phyloP scores from a whole-genome alignment of 768 basidiomycete genomes.

The Termitomyces sp. region DNA sequence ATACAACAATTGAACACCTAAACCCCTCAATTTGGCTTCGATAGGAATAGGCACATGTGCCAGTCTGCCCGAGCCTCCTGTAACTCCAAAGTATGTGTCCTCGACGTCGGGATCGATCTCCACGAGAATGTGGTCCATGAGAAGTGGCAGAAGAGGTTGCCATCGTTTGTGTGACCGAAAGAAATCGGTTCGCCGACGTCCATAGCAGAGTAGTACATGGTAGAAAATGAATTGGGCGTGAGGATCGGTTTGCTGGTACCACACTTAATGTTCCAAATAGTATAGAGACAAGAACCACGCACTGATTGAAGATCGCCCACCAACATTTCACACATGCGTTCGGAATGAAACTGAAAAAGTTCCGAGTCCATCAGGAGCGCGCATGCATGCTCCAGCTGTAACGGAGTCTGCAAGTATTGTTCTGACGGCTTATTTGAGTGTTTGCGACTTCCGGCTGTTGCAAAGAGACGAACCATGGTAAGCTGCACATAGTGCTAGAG shows the following conservation, averaged over 20 bases:
- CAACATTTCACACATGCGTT: slow-evolving; percentile 83
- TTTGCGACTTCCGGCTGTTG: too few relatives aligned
- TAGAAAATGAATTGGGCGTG: slow-evolving; percentile 80
- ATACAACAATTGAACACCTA: slow-evolving; percentile 77
- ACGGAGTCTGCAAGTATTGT: slow-evolving; percentile 77
- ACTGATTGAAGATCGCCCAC: slow-evolving; percentile 68
- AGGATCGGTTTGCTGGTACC: slow-evolving; percentile 72
- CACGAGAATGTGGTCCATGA: slow-evolving; percentile 82
- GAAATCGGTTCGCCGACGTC: slow-evolving; percentile 63
- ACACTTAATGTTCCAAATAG: slow-evolving; percentile 10
- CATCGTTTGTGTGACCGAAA: slow-evolving; percentile 82
- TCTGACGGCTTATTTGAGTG: slow-evolving; percentile 45
- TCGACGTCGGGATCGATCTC: slow-evolving; percentile 80
- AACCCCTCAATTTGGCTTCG: slow-evolving; percentile 73
- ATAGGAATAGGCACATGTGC: slow-evolving; percentile 62
- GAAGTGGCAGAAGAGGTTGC: slow-evolving; percentile 72
- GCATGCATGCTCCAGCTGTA: slow-evolving; percentile 85
- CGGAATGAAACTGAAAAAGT: slow-evolving; percentile 87
- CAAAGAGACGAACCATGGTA: slow-evolving; percentile 70
- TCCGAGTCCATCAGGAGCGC: slow-evolving; percentile 76
- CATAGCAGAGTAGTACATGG: slow-evolving; percentile 71
- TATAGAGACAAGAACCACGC: slow-evolving; percentile 22
- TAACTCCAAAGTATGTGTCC: slow-evolving; percentile 48
- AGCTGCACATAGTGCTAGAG: slow-evolving; percentile 71
- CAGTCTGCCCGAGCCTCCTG: slow-evolving; percentile 31